Percentiles rank a stretch among this genome's conserved stretches.
These are phyloP conservation scores for Globisporangium solare DNA, from an alignment of 352 stramenopile species.

Conservation along the genomic window DNA sequence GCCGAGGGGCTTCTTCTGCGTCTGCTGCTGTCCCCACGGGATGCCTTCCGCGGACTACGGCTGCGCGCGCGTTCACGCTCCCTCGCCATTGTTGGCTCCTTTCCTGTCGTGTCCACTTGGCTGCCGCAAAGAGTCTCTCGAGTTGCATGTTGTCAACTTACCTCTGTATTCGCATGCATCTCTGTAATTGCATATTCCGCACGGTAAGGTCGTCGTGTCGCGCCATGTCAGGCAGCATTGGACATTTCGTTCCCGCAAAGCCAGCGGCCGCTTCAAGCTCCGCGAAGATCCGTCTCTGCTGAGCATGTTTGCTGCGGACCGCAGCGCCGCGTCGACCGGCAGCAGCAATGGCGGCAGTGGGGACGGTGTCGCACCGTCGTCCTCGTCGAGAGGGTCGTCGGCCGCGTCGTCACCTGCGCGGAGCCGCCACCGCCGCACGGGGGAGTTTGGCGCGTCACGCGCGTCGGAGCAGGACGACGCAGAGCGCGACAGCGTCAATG, in stretches of 20 bases:
- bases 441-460: neutral
- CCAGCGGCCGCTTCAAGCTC: conserved; percentile 9
- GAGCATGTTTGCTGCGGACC: no score
- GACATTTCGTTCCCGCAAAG: neutral
- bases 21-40: neutral
- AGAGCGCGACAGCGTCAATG: conserved; percentile 17
- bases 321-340: no score
- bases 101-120: neutral
- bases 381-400: conserved; percentile 1
- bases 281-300: no score
- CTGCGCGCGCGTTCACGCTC: neutral
- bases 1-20: neutral
- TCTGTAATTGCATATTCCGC: neutral
- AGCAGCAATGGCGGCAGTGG: no score
- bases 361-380: neutral
- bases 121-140: no score
- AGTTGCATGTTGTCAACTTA: no score
- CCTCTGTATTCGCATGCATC: neutral
- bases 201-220: neutral
- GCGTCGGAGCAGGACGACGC: conserved; percentile 1
- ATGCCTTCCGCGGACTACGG: conserved; percentile 6
- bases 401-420: neutral
- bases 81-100: neutral
- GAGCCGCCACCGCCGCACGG: neutral
- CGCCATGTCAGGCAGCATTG: neutral